Evolutionary conservation across 164 flowering plant genomes (phyloP).

Genomic region (Nymphaea thermarum): DNA sequence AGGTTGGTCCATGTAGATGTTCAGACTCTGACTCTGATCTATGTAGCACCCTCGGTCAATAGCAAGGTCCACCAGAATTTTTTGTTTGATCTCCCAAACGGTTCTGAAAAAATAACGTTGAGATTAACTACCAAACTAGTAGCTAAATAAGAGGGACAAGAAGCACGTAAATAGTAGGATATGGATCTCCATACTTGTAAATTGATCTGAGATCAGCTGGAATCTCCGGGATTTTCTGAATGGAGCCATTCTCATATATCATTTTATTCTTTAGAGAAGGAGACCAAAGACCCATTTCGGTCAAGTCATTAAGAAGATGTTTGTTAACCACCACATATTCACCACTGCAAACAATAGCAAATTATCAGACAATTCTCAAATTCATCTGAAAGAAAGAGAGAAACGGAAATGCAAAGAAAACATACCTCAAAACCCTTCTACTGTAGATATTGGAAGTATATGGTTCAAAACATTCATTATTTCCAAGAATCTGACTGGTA

Average conservation of each 20-base stretch:
- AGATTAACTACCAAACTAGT: too few relatives aligned
- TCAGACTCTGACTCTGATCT: constrained; percentile 94
- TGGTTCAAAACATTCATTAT: constrained; percentile 98
- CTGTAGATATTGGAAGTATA: constrained; percentile 95
- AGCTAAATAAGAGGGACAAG: too few relatives aligned
- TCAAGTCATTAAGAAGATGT: constrained; percentile 91
- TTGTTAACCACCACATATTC: constrained; percentile 98
- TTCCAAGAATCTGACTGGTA: constrained; percentile 96
- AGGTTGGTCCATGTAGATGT: constrained; percentile 95
- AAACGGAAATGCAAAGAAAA: neutral
- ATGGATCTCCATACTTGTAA: constrained; percentile 39
- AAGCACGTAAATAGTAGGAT: neutral
- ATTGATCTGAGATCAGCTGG: constrained; percentile 63
- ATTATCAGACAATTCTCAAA: neutral
- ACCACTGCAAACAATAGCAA: constrained; percentile 37
- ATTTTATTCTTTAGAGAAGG: constrained; percentile 75
- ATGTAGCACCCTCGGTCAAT: constrained; percentile 91
- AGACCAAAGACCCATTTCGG: constrained; percentile 97
- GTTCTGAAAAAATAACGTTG: constrained; percentile 24
- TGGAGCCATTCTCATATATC: constrained; percentile 77
- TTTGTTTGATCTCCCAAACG: constrained; percentile 98
- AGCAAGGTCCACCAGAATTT: constrained; percentile 90
- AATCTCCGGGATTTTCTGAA: constrained; percentile 59
- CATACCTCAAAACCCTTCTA: constrained; percentile 85
- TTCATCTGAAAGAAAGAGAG: neutral